Evolutionary conservation across 139 green algal genomes (phyloP).

Genomic region (Deuterostichococcus epilithicus): DNA sequence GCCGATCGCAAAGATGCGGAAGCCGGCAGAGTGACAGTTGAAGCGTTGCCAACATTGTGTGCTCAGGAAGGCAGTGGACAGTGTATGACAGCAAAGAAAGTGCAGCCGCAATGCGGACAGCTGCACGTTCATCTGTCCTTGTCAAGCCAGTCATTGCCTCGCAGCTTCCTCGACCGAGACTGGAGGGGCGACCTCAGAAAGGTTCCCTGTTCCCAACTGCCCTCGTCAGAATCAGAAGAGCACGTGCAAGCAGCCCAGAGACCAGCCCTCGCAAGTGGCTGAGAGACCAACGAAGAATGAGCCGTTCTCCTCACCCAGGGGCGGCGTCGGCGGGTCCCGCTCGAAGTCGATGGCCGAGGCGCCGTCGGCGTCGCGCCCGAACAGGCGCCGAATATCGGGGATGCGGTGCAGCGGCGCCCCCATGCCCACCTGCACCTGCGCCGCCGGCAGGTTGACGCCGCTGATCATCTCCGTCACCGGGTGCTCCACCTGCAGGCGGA

Average conservation of each 20-base stretch:
- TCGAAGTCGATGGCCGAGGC: constrained; percentile 77
- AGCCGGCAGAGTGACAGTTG: too few relatives aligned
- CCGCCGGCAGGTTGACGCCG: constrained; percentile 89
- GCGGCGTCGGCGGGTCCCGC: constrained; percentile 32
- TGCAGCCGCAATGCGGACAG: neutral
- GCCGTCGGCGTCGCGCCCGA: constrained; percentile 41
- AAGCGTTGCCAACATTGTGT: too few relatives aligned
- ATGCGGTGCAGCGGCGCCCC: constrained; percentile 89
- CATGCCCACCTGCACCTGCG: constrained; percentile 79
- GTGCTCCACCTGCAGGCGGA: constrained; percentile 88
- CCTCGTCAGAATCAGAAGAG: too few relatives aligned
- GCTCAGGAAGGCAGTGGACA: neutral
- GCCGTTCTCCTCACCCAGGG: constrained; percentile 14
- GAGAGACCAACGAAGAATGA: too few relatives aligned
- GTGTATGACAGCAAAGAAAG: neutral
- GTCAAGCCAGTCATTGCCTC: too few relatives aligned
- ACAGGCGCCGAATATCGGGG: constrained; percentile 78
- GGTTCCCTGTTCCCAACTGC: too few relatives aligned
- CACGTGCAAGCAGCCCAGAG: too few relatives aligned
- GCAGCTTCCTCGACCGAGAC: too few relatives aligned
- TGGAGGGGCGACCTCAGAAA: too few relatives aligned
- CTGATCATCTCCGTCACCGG: constrained; percentile 97
- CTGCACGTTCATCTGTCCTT: neutral
- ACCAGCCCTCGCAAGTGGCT: too few relatives aligned
- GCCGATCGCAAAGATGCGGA: too few relatives aligned